These are phyloP conservation scores for Amanita rimosa DNA, from an alignment of 768 basidiomycete genomes.

Conservation along the genomic window DNA sequence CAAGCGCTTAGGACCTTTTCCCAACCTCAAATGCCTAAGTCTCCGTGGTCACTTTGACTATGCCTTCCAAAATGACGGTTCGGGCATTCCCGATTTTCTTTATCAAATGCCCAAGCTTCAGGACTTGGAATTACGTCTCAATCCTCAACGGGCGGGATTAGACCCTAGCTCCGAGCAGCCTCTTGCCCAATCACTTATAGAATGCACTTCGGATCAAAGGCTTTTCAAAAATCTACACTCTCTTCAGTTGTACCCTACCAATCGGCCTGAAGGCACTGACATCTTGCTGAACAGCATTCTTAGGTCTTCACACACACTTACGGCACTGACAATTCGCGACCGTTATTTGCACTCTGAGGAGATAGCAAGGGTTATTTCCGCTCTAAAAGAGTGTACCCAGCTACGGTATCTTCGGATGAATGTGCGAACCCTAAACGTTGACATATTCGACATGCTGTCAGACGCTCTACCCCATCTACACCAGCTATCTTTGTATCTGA, in stretches of 20 bases:
- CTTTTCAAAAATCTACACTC: slow-evolving; percentile 19
- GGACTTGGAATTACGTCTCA: slow-evolving; percentile 26
- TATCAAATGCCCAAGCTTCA: slow-evolving; percentile 20
- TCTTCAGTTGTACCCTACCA: slow-evolving; percentile 32
- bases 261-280: slow-evolving; percentile 20
- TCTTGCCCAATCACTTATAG: slow-evolving; percentile 24
- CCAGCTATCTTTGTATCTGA: slow-evolving; percentile 20
- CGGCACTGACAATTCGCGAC: slow-evolving; percentile 25
- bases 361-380: slow-evolving; percentile 14
- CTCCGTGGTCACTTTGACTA: slow-evolving; percentile 29
- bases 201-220: slow-evolving; percentile 15
- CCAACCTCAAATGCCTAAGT: slow-evolving; percentile 20
- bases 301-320: slow-evolving; percentile 21
- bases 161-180: slow-evolving; percentile 18
- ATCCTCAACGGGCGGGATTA: slow-evolving; percentile 20
- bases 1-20: slow-evolving; percentile 18
- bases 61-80: slow-evolving; percentile 22
- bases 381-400: slow-evolving; percentile 14
- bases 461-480: slow-evolving; percentile 18
- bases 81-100: slow-evolving; percentile 23
- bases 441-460: slow-evolving; percentile 23
- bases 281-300: slow-evolving; percentile 20
- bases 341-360: slow-evolving; percentile 26
- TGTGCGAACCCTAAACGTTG: slow-evolving; percentile 18
- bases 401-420: slow-evolving; percentile 23